Percentiles rank a stretch among this genome's conserved stretches.
Conservation (phyloP, 2,329 filamentous ascomycete species). For the Dactylonectria estremocensis region DNA sequence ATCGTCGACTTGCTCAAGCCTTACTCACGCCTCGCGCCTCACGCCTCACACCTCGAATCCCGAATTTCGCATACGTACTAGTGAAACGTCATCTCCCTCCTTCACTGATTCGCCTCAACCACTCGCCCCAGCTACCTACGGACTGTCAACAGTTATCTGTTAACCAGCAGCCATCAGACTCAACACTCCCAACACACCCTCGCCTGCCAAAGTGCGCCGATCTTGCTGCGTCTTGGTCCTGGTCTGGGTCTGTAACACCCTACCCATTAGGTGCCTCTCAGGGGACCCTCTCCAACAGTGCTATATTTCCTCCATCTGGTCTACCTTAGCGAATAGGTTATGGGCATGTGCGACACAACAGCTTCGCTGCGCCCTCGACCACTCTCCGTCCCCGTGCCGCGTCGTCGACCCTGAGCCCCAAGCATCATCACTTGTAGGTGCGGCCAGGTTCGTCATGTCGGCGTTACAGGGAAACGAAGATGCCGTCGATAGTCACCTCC, state of each 20-base stretch:
- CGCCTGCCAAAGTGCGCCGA: not conserved
- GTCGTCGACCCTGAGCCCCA: slow-evolving; percentile 21
- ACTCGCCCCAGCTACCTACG: not conserved
- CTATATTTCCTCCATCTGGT: slow-evolving; percentile 5
- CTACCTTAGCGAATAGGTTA: slow-evolving; percentile 10
- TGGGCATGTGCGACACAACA: slow-evolving; percentile 44
- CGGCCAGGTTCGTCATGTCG: slow-evolving; percentile 43
- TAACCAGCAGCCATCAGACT: no score
- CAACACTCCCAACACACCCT: not conserved
- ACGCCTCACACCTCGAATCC: not conserved
- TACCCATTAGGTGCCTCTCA: slow-evolving; percentile 12
- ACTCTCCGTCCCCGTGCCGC: slow-evolving; percentile 22
- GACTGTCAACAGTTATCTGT: no score
- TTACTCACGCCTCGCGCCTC: not conserved
- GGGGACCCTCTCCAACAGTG: not conserved
- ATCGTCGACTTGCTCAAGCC: slow-evolving; percentile 12
- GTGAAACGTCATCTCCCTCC: not conserved
- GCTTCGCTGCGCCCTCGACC: slow-evolving; percentile 32
- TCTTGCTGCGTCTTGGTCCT: not conserved
- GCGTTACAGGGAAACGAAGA: slow-evolving; percentile 35
- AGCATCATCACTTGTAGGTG: slow-evolving; percentile 36
- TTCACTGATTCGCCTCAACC: not conserved
- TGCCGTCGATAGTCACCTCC: slow-evolving; percentile 25
- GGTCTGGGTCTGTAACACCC: not conserved
- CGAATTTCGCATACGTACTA: not conserved